A percentile compares a stretch with the other conserved stretches of the same genome.
Conservation (phyloP, 495 filamentous ascomycete genomes). For the Parmelia sp. region DNA sequence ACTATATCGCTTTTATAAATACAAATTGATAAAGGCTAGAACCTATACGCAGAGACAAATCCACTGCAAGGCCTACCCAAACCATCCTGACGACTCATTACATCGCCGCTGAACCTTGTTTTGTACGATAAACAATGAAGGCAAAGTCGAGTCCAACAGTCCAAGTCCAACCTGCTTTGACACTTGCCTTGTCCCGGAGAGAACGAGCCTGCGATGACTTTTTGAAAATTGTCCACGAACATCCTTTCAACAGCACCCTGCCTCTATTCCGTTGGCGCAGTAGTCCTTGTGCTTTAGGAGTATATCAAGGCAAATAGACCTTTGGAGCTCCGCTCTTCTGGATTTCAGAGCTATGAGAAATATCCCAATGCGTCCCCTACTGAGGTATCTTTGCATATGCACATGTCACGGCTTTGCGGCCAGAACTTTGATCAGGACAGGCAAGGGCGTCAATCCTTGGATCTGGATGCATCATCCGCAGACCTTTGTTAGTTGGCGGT, state of each 20-base stretch:
- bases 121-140: neutral
- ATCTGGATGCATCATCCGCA: slow-evolving; percentile 25
- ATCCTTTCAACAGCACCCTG: slow-evolving; percentile 31
- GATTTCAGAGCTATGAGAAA: slow-evolving; percentile 12
- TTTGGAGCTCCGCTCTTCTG: slow-evolving; percentile 19
- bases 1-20: slow-evolving; percentile 23
- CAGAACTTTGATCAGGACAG: slow-evolving; percentile 37
- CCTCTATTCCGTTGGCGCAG: slow-evolving; percentile 27
- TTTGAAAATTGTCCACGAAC: slow-evolving; percentile 36
- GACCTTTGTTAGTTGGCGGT: slow-evolving; percentile 40
- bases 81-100: neutral
- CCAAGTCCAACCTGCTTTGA: slow-evolving; percentile 31
- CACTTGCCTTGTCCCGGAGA: slow-evolving; percentile 28
- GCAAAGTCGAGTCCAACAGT: slow-evolving; percentile 17
- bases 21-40: slow-evolving; percentile 15
- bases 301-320: slow-evolving; percentile 20
- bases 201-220: slow-evolving; percentile 30
- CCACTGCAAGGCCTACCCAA: neutral
- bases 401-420: slow-evolving; percentile 35
- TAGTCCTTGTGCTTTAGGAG: slow-evolving; percentile 34
- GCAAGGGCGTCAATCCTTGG: slow-evolving; percentile 35
- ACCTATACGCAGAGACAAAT: neutral
- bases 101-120: neutral
- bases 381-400: slow-evolving; percentile 34
- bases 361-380: slow-evolving; percentile 19